These are phyloP conservation scores for Xylariales sp. DNA, from an alignment of 2,329 filamentous ascomycete species.

Conservation along the genomic window DNA sequence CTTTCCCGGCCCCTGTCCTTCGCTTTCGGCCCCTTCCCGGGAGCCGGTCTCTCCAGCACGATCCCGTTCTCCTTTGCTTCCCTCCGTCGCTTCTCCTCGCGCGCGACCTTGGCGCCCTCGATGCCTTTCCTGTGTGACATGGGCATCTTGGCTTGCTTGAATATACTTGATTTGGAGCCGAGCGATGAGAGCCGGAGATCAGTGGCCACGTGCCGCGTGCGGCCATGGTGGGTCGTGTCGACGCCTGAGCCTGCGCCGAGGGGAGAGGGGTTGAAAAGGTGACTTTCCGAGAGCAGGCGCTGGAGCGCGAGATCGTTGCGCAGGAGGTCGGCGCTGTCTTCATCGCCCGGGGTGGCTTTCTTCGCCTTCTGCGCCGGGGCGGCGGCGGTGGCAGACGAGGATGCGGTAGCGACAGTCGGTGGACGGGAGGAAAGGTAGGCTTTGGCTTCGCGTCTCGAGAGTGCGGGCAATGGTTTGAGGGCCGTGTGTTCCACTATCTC, in stretches of 20 bases:
- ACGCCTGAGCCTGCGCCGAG: slow-evolving; percentile 35
- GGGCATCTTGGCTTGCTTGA: slow-evolving; percentile 81
- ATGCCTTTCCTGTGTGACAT: slow-evolving; percentile 87
- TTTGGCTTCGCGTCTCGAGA: slow-evolving; percentile 68
- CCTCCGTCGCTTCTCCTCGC: slow-evolving; percentile 65
- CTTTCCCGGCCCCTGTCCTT: slow-evolving; percentile 32
- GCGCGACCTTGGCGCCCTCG: slow-evolving; percentile 54
- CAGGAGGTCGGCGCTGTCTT: slow-evolving; percentile 64
- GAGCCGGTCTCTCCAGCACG: slow-evolving; percentile 62
- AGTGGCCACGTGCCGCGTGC: slow-evolving; percentile 72
- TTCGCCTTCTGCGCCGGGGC: slow-evolving; percentile 21
- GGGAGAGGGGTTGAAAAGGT: slow-evolving; percentile 62
- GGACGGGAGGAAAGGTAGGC: slow-evolving; percentile 59
- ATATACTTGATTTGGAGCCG: slow-evolving; percentile 71
- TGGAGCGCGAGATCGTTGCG: slow-evolving; percentile 92
- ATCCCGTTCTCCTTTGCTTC: slow-evolving; percentile 90
- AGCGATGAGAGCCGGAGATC: slow-evolving; percentile 80
- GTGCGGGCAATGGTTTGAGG: slow-evolving; percentile 31
- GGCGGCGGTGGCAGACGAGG: slow-evolving; percentile 16
- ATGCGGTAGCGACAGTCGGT: slow-evolving; percentile 28
- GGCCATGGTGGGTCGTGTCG: slow-evolving; percentile 45
- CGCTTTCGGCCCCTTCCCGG: slow-evolving; percentile 28
- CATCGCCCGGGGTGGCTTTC: slow-evolving; percentile 32
- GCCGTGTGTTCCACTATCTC: slow-evolving; percentile 60
- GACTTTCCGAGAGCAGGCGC: slow-evolving; percentile 84